Evolutionary conservation across 1,284 basidiomycete species (phyloP).

Genomic region (Ganoderma resinaceum): DNA sequence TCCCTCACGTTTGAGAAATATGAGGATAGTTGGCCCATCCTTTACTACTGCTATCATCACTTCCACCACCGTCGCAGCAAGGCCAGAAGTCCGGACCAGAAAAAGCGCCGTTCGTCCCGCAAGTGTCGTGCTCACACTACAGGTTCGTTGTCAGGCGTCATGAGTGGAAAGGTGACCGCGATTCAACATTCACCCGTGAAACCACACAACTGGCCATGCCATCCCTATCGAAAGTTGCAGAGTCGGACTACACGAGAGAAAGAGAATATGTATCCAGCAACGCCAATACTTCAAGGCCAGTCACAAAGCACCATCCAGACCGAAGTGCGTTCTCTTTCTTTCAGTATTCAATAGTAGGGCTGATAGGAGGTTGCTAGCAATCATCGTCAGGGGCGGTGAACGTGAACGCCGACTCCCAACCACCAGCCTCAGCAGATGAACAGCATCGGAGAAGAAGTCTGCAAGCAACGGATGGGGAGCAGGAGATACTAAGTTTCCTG

Average conservation of each 20-base stretch:
- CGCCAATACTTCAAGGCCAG: not conserved
- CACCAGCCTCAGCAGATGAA: not conserved
- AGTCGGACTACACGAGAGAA: not conserved
- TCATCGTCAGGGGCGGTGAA: not conserved
- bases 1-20: constrained; percentile 9
- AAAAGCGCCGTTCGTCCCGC: not conserved
- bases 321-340: not conserved
- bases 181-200: not conserved
- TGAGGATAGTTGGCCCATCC: constrained; percentile 4
- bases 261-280: not conserved
- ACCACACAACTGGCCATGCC: not conserved
- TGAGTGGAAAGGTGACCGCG: not conserved
- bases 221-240: not conserved
- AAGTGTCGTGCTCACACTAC: not conserved
- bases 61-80: not conserved
- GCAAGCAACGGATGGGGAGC: not conserved
- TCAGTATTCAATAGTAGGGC: not conserved
- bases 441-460: not conserved
- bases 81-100: not conserved
- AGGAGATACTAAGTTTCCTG: constrained; percentile 7
- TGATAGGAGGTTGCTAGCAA: not conserved
- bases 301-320: not conserved
- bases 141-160: not conserved
- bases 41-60: not conserved
- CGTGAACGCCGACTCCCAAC: not conserved